A percentile compares a stretch with the other conserved stretches of the same genome.
phyloP scores from a whole-genome alignment of 129 eudicot genomes.

The Escallonia rubra region DNA sequence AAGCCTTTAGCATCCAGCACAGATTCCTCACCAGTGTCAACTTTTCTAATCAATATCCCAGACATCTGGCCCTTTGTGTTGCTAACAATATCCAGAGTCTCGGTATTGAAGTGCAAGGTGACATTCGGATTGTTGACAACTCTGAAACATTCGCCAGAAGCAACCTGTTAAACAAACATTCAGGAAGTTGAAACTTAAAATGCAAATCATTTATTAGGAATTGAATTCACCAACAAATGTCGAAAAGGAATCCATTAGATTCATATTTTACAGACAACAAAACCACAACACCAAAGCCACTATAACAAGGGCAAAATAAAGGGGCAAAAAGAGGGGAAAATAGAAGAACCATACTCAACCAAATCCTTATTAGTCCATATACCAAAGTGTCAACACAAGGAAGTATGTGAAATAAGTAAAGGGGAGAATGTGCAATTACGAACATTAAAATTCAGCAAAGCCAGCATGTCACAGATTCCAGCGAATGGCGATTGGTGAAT shows the following conservation, averaged over 20 bases:
- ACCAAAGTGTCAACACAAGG: too few relatives aligned
- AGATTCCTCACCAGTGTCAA: constrained; percentile 66
- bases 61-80: constrained; percentile 94
- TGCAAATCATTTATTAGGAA: constrained; percentile 30
- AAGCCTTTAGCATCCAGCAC: constrained; percentile 88
- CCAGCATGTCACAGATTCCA: too few relatives aligned
- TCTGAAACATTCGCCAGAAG: constrained; percentile 99
- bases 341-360: background rate
- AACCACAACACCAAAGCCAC: background rate
- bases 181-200: constrained; percentile 84
- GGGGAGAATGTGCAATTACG: too few relatives aligned
- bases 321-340: background rate
- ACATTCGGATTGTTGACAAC: constrained; percentile 91
- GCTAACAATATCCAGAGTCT: constrained; percentile 86
- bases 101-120: constrained; percentile 95
- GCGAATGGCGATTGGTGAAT: too few relatives aligned
- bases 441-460: too few relatives aligned
- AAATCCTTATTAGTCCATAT: too few relatives aligned
- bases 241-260: constrained; percentile 7
- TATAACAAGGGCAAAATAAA: background rate
- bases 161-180: constrained; percentile 99
- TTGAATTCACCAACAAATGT: constrained; percentile 30
- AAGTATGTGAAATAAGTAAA: too few relatives aligned
- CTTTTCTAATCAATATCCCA: constrained; percentile 57
- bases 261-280: background rate